Evolutionary conservation across 163 green algal species (phyloP).

Genomic region (Chlamydomonas reinhardtii): DNA sequence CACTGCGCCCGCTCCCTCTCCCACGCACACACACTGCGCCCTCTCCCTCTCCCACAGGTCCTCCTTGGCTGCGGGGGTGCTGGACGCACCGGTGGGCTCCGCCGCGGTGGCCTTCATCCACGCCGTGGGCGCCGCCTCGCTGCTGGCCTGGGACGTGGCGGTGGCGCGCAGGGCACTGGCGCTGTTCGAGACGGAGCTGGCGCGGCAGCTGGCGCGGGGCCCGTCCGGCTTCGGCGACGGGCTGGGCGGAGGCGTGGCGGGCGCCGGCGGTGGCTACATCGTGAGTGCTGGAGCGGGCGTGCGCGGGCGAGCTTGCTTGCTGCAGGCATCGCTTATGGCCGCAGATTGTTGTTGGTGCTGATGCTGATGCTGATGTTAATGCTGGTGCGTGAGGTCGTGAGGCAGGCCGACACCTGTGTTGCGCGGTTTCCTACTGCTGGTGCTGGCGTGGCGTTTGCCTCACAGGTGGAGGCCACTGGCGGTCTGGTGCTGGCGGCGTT

Average conservation of each 20-base stretch:
- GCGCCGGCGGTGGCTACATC: slow-evolving; percentile 17
- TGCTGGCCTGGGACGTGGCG: slow-evolving; percentile 32
- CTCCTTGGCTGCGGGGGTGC: slow-evolving; percentile 5
- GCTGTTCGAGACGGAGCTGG: slow-evolving; percentile 3
- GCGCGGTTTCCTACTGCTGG: too few species aligned
- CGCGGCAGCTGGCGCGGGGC: background rate
- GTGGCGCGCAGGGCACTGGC: slow-evolving; percentile 17
- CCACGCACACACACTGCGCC: background rate
- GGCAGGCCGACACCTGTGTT: too few species aligned
- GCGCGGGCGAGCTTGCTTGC: background rate
- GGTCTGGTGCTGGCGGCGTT: slow-evolving; percentile 25
- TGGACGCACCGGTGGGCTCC: slow-evolving; percentile 16
- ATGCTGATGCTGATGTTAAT: too few species aligned
- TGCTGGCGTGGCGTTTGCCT: too few species aligned
- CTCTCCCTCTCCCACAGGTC: background rate
- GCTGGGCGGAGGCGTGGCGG: too few species aligned
- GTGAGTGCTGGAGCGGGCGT: background rate
- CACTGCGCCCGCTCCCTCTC: background rate
- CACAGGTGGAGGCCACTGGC: slow-evolving; percentile 22
- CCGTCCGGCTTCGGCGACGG: too few species aligned
- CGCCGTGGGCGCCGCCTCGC: slow-evolving; percentile 15
- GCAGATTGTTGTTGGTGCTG: too few species aligned
- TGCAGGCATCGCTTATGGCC: too few species aligned
- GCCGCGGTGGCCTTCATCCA: slow-evolving; percentile 19
- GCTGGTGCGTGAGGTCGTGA: too few species aligned